Evolutionary conservation across 192 early-diverging fungal genomes (phyloP), one percentile per base, ranked within the genome.

Genomic region (Podila clonocystis): DNA sequence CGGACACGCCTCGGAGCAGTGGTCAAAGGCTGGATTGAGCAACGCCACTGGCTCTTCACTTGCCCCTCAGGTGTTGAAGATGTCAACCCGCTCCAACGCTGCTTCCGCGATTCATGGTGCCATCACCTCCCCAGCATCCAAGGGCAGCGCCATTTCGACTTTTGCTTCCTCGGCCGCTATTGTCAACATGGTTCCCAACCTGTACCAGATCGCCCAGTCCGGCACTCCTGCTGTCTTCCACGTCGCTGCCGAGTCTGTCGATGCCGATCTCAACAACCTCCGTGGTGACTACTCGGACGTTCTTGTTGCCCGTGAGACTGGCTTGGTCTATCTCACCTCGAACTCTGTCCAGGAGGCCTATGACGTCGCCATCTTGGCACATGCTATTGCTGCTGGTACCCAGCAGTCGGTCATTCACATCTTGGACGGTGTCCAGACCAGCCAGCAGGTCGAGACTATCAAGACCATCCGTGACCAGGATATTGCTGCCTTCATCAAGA

Each of bases 331-430:
- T 26, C 73, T 98, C 49, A 85, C 91, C 7, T 97, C 96, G 33
- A 84, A 72, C 67, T 87, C 87, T 24, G 91, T 92, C 11, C 96
- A 97, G 79, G 95, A 97, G 78, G 92, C 95, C 12, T 93, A 98
- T 69, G 96, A 99, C 68, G 75, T 98, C 58, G 91, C 95, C 17
- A 58, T 97, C 20, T 85, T 95, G 67, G 92, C 96, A 33, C 95
- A 98, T 75, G 85, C 96, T 24, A 85, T 94, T n/a, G 80, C 97
- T 4, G 63, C 74, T 12, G 76, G 86, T 2, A 83, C 90, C 12
- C 62, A 72, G n/a, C 76, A 87, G 15, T 95, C 97, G 0, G 91
- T 96, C 30, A 83, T 97, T 20, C 97, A 98, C 85, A 83, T 94
- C 65, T 89, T 94, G 69, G 92, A 93, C 74, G 96, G 94, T 57